Evolutionary conservation across 2,329 filamentous ascomycete genomes (phyloP), one percentile per base, ranked within the genome.

Genomic region (Fusarium tanahbumbuense): DNA sequence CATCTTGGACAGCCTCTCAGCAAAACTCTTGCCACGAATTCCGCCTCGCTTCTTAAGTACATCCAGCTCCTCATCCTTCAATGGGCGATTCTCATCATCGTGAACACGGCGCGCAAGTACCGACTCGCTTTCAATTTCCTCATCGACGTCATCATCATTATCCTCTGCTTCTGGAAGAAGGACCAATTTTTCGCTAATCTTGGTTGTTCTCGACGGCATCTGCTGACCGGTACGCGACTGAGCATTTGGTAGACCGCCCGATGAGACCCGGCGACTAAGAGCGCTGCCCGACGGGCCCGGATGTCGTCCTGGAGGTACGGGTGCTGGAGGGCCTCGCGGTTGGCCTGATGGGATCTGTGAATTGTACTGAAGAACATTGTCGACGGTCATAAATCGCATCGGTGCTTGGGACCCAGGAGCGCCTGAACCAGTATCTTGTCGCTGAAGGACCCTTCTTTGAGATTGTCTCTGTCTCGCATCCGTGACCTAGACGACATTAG

Each of bases 161-260:
- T 85, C 86, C 6, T 85, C 85, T 2, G 94, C 92, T 77, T 98
- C 95, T 1, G 96, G 96, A 16, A 99, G 86, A 37, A 98, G 84
- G 1, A 99, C 96, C n/a, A 99, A 85, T 81, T 98, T 98, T 83
- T 98, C 93, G 79, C 93, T 97, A 70, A 97, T 91, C 80, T 98
- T 98, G 28, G 93, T 97, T 40, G 94, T 97, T 56, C 96, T 88
- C 8, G 93, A 91, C 1, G 95, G 96, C 71, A 98, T 82, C 46
- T 84, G 86, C 59, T 88, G 86, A 66, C 86, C 86, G 55, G 83
- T 83, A 7, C 85, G 81, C 27, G 80, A 81, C 25, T 78, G 79
- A 6, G 76, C 60, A 69, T 78, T 79, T 28, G 83, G 82, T 40
- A 84, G 78, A 13, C 81, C 81, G 13, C 82, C 80, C 8, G 78